Conservation (phyloP, 2,329 filamentous ascomycete species). For the Huntiella moniliformis region DNA sequence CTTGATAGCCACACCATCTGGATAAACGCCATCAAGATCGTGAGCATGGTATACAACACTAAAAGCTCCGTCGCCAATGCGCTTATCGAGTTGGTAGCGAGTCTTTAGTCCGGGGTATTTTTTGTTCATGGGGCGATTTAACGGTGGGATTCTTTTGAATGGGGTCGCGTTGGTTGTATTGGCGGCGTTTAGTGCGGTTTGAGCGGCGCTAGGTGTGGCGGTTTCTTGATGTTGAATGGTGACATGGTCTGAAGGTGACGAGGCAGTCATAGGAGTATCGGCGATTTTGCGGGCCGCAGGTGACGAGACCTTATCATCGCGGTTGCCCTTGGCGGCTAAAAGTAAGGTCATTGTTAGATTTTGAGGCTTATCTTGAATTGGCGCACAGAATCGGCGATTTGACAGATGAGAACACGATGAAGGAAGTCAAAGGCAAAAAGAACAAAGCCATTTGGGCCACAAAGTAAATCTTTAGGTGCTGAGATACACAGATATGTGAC, state of each 20-base stretch:
- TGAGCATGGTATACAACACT: slow-evolving; percentile 91
- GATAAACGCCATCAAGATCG: slow-evolving; percentile 50
- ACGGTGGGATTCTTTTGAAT: not conserved
- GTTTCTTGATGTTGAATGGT: slow-evolving; percentile 8
- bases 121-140: not conserved
- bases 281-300: not conserved
- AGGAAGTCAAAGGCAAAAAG: not conserved
- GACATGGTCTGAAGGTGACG: slow-evolving; percentile 5
- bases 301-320: slow-evolving; percentile 7
- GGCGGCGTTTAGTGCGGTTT: not conserved
- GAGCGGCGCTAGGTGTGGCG: not conserved
- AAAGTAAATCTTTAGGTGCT: not conserved
- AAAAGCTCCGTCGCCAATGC: slow-evolving; percentile 94
- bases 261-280: not conserved
- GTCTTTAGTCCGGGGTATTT: slow-evolving; percentile 24
- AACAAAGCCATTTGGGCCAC: not conserved
- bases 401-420: not conserved
- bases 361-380: not conserved
- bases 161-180: not conserved
- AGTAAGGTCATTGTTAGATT: not conserved
- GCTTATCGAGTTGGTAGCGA: slow-evolving; percentile 51
- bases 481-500: not conserved
- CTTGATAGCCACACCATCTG: slow-evolving; percentile 77
- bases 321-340: slow-evolving; percentile 7
- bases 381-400: not conserved